Conservation (phyloP, 805 yeast genomes). For the Saturnispora halmiae region DNA sequence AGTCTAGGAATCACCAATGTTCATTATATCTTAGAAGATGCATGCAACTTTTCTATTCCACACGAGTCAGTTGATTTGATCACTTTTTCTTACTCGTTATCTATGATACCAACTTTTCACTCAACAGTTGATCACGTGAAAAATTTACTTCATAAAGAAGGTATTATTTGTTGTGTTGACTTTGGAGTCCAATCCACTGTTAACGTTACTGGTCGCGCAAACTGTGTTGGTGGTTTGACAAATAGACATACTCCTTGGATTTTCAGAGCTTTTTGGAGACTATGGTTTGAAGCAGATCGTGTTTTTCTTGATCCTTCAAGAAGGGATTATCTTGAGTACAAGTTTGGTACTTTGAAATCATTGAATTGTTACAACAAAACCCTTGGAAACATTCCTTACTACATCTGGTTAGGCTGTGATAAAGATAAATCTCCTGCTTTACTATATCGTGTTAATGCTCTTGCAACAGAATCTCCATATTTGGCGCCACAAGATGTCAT, state of each 20-base stretch:
- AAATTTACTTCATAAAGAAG: conserved; percentile 42
- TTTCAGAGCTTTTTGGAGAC: conserved; percentile 71
- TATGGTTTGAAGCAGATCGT: conserved; percentile 81
- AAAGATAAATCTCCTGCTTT: conserved; percentile 44
- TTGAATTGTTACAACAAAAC: conserved; percentile 54
- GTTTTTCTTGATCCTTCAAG: conserved; percentile 73
- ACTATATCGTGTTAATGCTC: conserved; percentile 48
- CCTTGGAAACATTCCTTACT: conserved; percentile 72
- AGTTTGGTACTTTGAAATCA: conserved; percentile 73
- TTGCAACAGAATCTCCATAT: conserved; percentile 78
- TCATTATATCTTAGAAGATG: conserved; percentile 63
- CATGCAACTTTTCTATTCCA: conserved; percentile 56
- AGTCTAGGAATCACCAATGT: conserved; percentile 48
- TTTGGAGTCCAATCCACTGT: conserved; percentile 69
- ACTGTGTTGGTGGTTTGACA: conserved; percentile 66
- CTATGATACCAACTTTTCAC: conserved; percentile 80
- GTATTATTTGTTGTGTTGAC: conserved; percentile 64
- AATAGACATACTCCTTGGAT: conserved; percentile 72
- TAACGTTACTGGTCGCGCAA: conserved; percentile 56
- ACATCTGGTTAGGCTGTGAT: conserved; percentile 74
- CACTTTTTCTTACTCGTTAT: conserved; percentile 71
- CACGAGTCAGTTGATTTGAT: conserved; percentile 52
- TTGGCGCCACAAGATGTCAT: conserved; percentile 47
- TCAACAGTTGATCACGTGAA: conserved; percentile 66
- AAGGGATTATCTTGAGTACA: conserved; percentile 74